Conservation (phyloP, 306 rosid genomes). For the Quercus aquifolioides region DNA sequence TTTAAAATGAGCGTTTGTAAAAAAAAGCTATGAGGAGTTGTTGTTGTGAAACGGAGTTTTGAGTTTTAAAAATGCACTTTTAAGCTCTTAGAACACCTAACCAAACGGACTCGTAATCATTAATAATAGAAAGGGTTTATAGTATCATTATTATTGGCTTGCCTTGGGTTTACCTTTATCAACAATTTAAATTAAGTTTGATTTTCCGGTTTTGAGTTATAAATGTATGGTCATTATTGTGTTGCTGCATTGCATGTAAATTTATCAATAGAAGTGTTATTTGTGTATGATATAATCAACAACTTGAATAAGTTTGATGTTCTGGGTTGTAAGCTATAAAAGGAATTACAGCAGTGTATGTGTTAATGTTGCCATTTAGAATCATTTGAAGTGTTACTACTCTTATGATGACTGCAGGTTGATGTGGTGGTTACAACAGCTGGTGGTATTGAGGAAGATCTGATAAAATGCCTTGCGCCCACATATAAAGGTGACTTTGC, state of each 20-base stretch:
- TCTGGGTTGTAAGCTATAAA: background rate
- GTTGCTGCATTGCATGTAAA: background rate
- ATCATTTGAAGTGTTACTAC: background rate
- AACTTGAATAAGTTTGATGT: background rate
- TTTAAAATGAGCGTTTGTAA: too few species aligned
- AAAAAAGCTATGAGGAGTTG: too few species aligned
- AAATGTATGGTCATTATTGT: background rate
- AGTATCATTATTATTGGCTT: too few species aligned
- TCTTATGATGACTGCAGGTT: constrained; percentile 41
- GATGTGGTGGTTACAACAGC: constrained; percentile 89
- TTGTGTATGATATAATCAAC: background rate
- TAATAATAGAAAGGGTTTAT: too few species aligned
- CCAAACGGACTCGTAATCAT: too few species aligned
- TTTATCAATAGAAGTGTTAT: too few species aligned
- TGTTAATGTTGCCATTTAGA: background rate
- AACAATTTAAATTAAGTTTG: background rate
- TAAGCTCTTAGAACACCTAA: too few species aligned
- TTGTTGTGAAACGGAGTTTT: too few species aligned
- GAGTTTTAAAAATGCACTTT: too few species aligned
- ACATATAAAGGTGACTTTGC: constrained; percentile 81
- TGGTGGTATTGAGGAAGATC: constrained; percentile 95
- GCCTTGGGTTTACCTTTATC: background rate
- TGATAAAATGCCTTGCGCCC: constrained; percentile 90
- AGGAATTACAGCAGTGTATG: background rate
- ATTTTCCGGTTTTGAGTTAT: background rate